Evolutionary conservation across 1,284 basidiomycete species (phyloP), one percentile per base, ranked within the genome.

Genomic region (Cutaneotrichosporon daszewskae): DNA sequence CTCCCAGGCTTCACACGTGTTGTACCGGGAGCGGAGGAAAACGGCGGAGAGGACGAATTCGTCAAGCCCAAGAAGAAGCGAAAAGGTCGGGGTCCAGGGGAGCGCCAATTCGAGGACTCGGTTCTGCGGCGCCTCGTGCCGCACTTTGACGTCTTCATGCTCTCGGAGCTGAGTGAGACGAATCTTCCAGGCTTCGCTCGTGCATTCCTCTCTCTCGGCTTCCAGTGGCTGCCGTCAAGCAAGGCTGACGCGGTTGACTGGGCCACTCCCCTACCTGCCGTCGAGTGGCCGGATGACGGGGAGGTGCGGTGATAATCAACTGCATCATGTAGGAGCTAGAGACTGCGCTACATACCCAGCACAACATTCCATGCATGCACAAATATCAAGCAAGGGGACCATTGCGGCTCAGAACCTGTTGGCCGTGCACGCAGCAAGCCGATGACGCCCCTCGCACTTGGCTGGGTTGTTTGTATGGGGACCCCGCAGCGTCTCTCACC

Each of bases 101-200:
- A 27, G 5, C 40, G 45, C 4, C 43, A 45, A 10, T 11, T 47
- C 9, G 51, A 54, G 34, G 65, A 68, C 42, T 51, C 50, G 4
- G 64, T 66, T 0, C 45, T 69, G n/a, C 50, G 52, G 16, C 54
- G 67, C 8, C 36, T 69, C 7, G 65, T 66, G 14, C 64, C 64
- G 3, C 57, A 65, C 33, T 55, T 66, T 32, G 52, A 54, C 1
- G 28, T 43, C 1, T 18, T 57, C 6, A 46, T 53, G 17, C 34
- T 67, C 12, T 45, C 52, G 9, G 42, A 44, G 4, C 45, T 69
- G 33, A 62, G 65, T 8, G 66, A 69, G 36, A 67, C 64, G 3
- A 60, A 67, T 36, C 45, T 69, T 9, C 59, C 66, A 6, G 67
- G 67, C 11, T 68, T 69, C 36, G 67, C 65, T 2, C 44, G 65